Percentiles rank a stretch among this genome's conserved stretches.
phyloP scores from a whole-genome alignment of 345 rosid species.

The Diplotaxis tenuifolia region DNA sequence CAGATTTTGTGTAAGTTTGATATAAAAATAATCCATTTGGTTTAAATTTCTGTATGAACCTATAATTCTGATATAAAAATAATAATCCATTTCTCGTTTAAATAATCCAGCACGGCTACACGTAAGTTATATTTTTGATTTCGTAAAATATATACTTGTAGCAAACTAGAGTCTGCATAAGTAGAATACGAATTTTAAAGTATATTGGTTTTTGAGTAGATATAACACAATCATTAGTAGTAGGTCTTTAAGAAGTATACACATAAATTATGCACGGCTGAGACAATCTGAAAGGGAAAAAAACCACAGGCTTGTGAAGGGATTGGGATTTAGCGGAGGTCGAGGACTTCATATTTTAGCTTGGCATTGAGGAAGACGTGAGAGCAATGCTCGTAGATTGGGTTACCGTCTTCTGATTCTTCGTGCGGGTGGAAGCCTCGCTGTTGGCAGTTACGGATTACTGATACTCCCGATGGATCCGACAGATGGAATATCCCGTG shows the following conservation, averaged over 20 bases:
- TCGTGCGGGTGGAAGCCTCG: constrained; percentile 98
- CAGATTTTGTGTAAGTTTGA: too few relatives aligned
- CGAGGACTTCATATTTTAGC: constrained; percentile 62
- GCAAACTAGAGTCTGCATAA: too few relatives aligned
- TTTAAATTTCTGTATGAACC: too few relatives aligned
- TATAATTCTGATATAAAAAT: too few relatives aligned
- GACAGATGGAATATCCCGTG: constrained; percentile 96
- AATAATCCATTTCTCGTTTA: too few relatives aligned
- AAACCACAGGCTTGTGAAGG: not conserved
- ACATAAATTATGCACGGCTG: not conserved
- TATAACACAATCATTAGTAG: not conserved
- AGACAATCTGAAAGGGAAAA: not conserved
- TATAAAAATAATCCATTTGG: too few relatives aligned
- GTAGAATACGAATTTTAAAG: too few relatives aligned
- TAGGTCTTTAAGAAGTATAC: not conserved
- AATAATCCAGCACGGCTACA: too few relatives aligned
- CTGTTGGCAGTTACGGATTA: constrained; percentile 87
- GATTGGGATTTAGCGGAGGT: constrained; percentile 59
- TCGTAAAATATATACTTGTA: too few relatives aligned
- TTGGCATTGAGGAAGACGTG: constrained; percentile 82
- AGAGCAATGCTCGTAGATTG: constrained; percentile 91
- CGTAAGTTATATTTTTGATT: too few relatives aligned
- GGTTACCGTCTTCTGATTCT: constrained; percentile 70
- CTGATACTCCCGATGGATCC: constrained; percentile 81
- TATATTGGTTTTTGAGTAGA: not conserved